Evolutionary conservation across 129 eudicot genomes (phyloP), one percentile per base, ranked within the genome.

Genomic region (Escallonia rubra): DNA sequence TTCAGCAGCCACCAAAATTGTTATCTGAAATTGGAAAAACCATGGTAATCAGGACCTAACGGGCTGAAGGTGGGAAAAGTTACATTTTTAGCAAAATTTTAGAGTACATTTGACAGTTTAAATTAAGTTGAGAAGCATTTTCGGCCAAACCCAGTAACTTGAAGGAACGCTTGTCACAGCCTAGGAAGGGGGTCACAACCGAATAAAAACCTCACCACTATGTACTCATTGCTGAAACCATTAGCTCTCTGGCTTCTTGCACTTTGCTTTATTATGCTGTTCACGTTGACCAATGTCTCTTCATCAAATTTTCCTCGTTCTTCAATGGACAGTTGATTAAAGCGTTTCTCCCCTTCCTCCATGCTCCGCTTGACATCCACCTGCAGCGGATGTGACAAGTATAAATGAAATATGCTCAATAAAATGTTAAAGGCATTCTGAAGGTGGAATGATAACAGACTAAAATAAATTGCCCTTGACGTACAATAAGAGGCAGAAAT

Each of bases 191-290:
- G 34, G 34, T 23, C 34, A 23, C n/a, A n/a, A n/a, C n/a, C n/a
- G n/a, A n/a, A n/a, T n/a, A n/a, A n/a, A n/a, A n/a, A n/a, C n/a
- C 87, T 82, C 49, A 92, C 96, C 95, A 92, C 96, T 67, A 92
- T 89, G 77, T 86, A 88, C 85, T 92, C 96, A 38, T 86, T 92
- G 70, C 89, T 79, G 69, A 86, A 82, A 45, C 87, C 98, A 73
- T 78, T 81, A 55, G 84, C 67, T 69, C 86, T 78, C 61, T 73
- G 84, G 67, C 57, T 72, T 43, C 80, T 73, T 63, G 84, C 44
- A 66, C 83, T 86, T 71, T 84, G 77, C 76, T 80, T 86, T 68
- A 63, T 86, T 8, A 92, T 80, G 78, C 78, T 88, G 84, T 88
- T 92, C 69, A 86, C 85, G 42, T 92, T 92, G 68, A 92, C 91